Percentiles rank a stretch among this genome's conserved stretches.
Conservation (phyloP, 306 rosid genomes). For the Quercus agrifolia region DNA sequence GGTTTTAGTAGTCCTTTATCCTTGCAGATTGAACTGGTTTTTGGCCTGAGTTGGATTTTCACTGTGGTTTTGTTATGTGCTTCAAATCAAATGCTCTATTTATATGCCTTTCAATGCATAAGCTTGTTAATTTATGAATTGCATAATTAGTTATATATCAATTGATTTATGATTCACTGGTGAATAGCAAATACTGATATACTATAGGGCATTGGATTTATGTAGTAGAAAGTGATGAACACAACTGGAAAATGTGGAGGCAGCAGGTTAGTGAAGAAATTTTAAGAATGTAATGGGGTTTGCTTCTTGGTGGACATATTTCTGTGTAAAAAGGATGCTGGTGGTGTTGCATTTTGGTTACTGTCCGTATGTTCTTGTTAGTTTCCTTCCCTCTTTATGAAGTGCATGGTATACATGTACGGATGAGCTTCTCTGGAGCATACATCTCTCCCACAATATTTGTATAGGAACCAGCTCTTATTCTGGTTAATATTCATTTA, state of each 20-base stretch:
- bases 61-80: not conserved
- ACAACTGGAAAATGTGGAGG: not conserved
- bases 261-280: not conserved
- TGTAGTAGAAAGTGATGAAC: conserved; percentile 23
- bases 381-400: not conserved
- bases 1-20: not conserved
- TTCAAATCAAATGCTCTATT: not conserved
- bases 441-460: not conserved
- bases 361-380: not conserved
- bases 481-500: not conserved
- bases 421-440: not conserved
- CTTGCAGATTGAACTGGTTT: not conserved
- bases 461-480: not conserved
- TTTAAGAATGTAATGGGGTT: conserved; percentile 6
- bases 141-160: not conserved
- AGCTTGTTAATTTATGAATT: not conserved
- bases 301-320: not conserved
- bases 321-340: conserved; percentile 4
- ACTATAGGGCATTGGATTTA: not conserved
- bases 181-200: not conserved
- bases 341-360: not conserved
- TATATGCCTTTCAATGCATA: no score
- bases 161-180: not conserved
- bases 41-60: not conserved
- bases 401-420: not conserved